Conservation (phyloP, 495 filamentous ascomycete genomes). For the Melanomma pulvis-pyrius region DNA sequence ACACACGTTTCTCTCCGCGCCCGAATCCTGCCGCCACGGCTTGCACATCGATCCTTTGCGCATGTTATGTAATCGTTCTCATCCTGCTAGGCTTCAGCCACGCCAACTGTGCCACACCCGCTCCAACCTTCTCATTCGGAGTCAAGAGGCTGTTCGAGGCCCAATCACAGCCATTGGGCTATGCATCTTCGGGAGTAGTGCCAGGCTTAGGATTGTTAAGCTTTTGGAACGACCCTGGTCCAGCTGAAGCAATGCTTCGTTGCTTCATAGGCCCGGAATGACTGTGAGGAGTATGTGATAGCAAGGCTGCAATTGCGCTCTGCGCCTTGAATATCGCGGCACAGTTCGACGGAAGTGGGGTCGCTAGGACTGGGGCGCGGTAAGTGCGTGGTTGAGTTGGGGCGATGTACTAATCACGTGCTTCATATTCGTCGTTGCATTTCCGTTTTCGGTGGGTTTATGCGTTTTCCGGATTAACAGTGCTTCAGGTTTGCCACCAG, state of each 20-base stretch:
- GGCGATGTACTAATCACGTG: too few species aligned
- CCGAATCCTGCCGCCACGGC: background rate
- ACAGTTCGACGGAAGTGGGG: too few species aligned
- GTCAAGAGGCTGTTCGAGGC: too few species aligned
- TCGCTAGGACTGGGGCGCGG: too few species aligned
- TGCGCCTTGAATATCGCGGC: background rate
- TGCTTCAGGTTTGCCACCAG: too few species aligned
- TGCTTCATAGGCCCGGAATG: constrained; percentile 3
- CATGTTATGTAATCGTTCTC: too few species aligned
- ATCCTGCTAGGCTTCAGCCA: background rate
- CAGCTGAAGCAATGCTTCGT: constrained; percentile 10
- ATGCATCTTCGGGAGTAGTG: background rate
- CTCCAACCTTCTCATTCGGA: background rate
- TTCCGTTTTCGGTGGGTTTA: too few species aligned
- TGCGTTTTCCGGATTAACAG: too few species aligned
- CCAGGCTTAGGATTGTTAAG: background rate
- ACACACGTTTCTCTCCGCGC: background rate
- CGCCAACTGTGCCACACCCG: background rate
- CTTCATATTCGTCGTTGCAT: too few species aligned
- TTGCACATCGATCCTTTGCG: background rate
- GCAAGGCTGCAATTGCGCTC: constrained; percentile 9
- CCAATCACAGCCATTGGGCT: background rate
- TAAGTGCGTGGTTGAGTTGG: too few species aligned
- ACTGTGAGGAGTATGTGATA: background rate
- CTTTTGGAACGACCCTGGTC: constrained; percentile 9